phyloP scores from a whole-genome alignment of 2,329 filamentous ascomycete species.

The Domatiomyces catenatus region DNA sequence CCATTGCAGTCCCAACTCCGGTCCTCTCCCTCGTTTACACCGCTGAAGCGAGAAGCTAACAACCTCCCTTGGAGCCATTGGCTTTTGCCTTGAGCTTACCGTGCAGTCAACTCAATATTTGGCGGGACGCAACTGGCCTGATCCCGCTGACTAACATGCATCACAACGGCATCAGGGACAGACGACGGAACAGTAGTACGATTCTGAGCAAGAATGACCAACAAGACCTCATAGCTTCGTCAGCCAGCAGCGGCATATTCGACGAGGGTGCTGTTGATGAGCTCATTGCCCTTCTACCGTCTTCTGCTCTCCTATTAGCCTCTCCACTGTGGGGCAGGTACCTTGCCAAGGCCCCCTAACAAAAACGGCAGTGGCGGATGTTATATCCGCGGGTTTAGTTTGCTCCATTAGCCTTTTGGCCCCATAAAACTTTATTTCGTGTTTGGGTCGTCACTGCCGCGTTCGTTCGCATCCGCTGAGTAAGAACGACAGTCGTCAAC shows the following conservation, averaged over 20 bases:
- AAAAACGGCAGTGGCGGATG: not conserved
- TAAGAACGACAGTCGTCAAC: not conserved
- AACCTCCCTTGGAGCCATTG: not conserved
- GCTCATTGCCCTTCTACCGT: too few relatives aligned
- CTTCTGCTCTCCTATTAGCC: not conserved
- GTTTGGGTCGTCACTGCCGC: too few relatives aligned
- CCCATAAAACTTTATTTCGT: not conserved
- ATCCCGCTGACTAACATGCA: not conserved
- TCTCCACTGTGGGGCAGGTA: not conserved
- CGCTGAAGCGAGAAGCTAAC: not conserved
- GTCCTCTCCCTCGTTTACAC: too few relatives aligned
- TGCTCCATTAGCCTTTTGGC: too few relatives aligned
- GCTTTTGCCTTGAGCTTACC: not conserved
- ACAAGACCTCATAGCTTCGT: too few relatives aligned
- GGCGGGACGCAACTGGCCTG: not conserved
- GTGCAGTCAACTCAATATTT: not conserved
- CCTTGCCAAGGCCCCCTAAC: too few relatives aligned
- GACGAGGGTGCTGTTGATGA: too few relatives aligned
- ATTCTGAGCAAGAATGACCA: too few relatives aligned
- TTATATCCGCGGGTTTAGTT: not conserved
- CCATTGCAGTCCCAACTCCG: too few relatives aligned
- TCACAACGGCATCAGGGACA: too few relatives aligned
- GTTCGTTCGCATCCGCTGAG: not conserved
- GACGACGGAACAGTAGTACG: too few relatives aligned
- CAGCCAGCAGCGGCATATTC: too few relatives aligned